phyloP scores from a whole-genome alignment of 169 alveolate species.

The Cardiosporidium cionae region DNA sequence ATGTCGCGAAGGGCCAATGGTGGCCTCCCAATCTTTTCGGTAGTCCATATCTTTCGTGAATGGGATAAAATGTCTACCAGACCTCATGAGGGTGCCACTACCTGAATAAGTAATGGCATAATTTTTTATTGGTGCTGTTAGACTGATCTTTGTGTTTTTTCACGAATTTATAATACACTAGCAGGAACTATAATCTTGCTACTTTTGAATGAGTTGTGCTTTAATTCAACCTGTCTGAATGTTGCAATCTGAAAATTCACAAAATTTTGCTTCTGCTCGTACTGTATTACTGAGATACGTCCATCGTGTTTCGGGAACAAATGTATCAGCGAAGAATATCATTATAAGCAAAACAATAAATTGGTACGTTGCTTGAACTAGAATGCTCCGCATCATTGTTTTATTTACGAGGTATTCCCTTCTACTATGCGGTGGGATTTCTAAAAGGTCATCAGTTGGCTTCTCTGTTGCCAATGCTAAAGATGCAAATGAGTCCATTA shows the following conservation, averaged over 20 bases:
- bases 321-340: slow-evolving; percentile 65
- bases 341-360: slow-evolving; percentile 41
- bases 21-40: slow-evolving; percentile 16
- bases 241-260: slow-evolving; percentile 39
- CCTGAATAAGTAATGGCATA: not conserved
- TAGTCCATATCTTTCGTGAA: slow-evolving; percentile 38
- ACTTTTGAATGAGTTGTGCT: slow-evolving; percentile 13
- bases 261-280: slow-evolving; percentile 3
- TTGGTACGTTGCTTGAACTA: slow-evolving; percentile 52
- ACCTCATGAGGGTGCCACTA: slow-evolving; percentile 26
- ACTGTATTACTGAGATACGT: slow-evolving; percentile 16
- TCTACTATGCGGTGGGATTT: slow-evolving; percentile 74
- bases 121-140: not conserved
- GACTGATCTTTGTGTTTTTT: slow-evolving; percentile 1
- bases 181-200: too few species aligned
- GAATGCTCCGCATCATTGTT: slow-evolving; percentile 49
- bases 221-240: slow-evolving; percentile 7
- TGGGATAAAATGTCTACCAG: slow-evolving; percentile 26
- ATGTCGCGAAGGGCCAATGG: slow-evolving; percentile 63
- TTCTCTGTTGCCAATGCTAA: slow-evolving; percentile 85
- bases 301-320: slow-evolving; percentile 62
- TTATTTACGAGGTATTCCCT: slow-evolving; percentile 68
- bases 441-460: slow-evolving; percentile 70
- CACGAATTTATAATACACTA: slow-evolving; percentile 2
- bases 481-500: slow-evolving; percentile 82